Evolutionary conservation across 2,329 filamentous ascomycete genomes (phyloP).

Genomic region (Claviceps maximensis): DNA sequence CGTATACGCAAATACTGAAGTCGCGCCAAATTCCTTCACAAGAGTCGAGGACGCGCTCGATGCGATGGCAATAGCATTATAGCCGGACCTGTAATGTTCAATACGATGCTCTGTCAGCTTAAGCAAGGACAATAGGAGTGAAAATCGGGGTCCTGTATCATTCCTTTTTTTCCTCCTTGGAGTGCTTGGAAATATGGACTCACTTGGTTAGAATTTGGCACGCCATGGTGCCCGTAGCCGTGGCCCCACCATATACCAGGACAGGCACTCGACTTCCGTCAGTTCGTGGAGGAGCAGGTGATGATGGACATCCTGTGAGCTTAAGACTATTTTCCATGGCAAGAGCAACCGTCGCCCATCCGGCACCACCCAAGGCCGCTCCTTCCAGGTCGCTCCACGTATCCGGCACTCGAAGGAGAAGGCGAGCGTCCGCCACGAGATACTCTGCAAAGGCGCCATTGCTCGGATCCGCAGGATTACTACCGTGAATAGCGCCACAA

Average conservation of each 20-base stretch:
- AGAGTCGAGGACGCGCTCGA: background rate
- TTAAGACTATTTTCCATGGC: slow-evolving; percentile 7
- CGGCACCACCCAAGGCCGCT: slow-evolving; percentile 13
- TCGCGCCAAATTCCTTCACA: background rate
- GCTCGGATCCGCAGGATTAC: background rate
- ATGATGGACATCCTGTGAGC: slow-evolving; percentile 5
- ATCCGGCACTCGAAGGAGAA: slow-evolving; percentile 10
- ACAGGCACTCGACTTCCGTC: slow-evolving; percentile 9
- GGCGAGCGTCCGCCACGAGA: slow-evolving; percentile 1
- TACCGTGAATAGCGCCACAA: background rate
- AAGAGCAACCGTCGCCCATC: slow-evolving; percentile 12
- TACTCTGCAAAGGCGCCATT: slow-evolving; percentile 1
- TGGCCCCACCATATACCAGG: slow-evolving; percentile 17
- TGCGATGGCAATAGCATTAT: background rate
- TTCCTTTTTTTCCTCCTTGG: too few relatives aligned
- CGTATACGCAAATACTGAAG: background rate
- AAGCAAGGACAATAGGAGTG: background rate
- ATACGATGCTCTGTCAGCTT: background rate
- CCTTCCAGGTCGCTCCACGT: slow-evolving; percentile 10
- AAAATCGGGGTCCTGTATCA: too few relatives aligned
- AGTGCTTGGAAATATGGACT: background rate
- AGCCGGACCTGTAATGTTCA: slow-evolving; percentile 1
- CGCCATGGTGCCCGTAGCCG: slow-evolving; percentile 17
- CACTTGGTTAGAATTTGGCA: slow-evolving; percentile 15
- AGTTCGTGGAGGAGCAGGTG: background rate